Base-by-base conservation (phyloP, 345 rosid species). In the Anastatica hierochuntica region DNA sequence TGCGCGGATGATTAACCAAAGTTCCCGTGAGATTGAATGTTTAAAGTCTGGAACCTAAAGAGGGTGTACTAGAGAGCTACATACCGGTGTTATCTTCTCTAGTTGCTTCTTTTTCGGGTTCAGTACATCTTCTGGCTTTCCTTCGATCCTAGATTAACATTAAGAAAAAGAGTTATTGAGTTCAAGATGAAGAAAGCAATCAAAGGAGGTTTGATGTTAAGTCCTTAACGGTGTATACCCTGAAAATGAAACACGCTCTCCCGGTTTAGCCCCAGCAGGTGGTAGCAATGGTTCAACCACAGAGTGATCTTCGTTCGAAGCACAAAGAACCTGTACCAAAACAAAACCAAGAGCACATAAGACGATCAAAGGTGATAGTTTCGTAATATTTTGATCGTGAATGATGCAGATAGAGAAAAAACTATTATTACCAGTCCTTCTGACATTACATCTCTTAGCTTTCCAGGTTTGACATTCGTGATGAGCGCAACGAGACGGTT, bases 401-500 rank as follows among this genome's bases (percentile, higher is more conserved):
- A 15, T 31, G 36, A 39, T 8, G 45, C 30, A 50, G 41, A 7
- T 8, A 20, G 57, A 47, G 50, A n/a, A 27, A 51, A 73, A 12
- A n/a, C n/a, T n/a, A n/a, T n/a, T 39, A 19, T 74, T 82, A 87
- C 98, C 94, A 92, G 68, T 79, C 96, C 98, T 75, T 88, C 96
- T 1, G 96, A 88, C 84, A 73, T 56, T 34, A 88, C 80, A 72
- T 92, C 98, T 56, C 96, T 75, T 53, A 92, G 79, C 77, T 92
- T 92, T 77, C 98, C 98, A 38, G 96, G 90, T 75, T 92, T 92
- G 20, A 92, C 98, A 74, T 92, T 92, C 53, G 94, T 92, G 52
- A 92, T 88, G 67, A 88, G 78, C 53, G 55, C 94, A 14, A 85
- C 90, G 30, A 41, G 76, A 9, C 96, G 83, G 38, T 85, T 85